phyloP scores from a whole-genome alignment of 2,329 filamentous ascomycete genomes.

The Ceratocystis cacaofunesta region DNA sequence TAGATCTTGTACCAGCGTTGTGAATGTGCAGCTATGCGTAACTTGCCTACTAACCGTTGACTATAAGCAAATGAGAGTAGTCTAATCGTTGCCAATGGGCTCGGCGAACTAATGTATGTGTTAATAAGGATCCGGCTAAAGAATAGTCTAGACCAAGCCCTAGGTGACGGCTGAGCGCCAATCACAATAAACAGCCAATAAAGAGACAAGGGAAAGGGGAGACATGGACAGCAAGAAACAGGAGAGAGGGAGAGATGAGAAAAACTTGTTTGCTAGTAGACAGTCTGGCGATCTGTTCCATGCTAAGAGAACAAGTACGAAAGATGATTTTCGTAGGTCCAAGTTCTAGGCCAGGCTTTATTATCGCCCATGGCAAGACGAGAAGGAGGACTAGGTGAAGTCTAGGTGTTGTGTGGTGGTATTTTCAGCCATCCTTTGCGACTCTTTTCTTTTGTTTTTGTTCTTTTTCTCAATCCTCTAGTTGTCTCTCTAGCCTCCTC shows the following conservation, averaged over 20 bases:
- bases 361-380: not conserved
- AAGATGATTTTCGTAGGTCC: not conserved
- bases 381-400: not conserved
- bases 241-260: not conserved
- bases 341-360: no score
- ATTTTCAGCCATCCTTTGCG: not conserved
- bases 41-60: not conserved
- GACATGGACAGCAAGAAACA: not conserved
- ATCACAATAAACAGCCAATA: not conserved
- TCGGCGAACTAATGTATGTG: not conserved
- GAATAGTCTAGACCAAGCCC: constrained; percentile 1
- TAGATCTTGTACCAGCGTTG: not conserved
- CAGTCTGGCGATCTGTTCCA: not conserved
- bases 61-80: not conserved
- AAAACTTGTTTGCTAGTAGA: not conserved
- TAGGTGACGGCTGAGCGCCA: not conserved
- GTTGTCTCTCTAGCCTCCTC: not conserved
- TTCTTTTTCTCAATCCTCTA: not conserved
- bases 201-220: not conserved
- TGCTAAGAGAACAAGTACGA: not conserved
- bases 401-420: no score
- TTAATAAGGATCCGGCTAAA: not conserved
- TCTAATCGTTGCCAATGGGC: no score
- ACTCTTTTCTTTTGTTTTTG: not conserved
- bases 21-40: no score